Base-by-base conservation (phyloP, 2,329 filamentous ascomycete genomes). In the Stachybotrys chlorohalonatus region DNA sequence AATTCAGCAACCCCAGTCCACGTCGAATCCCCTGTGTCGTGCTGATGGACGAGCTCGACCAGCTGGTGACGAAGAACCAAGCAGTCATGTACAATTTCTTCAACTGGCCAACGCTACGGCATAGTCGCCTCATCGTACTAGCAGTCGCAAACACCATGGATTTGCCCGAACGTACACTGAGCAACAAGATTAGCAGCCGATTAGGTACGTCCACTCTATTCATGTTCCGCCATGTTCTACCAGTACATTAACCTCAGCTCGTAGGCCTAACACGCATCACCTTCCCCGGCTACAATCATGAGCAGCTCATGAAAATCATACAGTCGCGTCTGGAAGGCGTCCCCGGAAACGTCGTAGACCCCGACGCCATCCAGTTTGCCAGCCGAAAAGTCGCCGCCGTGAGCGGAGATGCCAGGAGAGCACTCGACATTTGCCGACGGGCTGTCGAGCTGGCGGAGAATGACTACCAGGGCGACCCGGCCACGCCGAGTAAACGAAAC, bases 1-100 rank as follows among this genome's bases (percentile, higher is more conserved):
- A 99, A 67, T 99, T 99, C 68, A 93, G 84, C 55, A 86, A 92
- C 56, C 94, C 95, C 0, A 95, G 87, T 56, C 94, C 94, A 30
- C 83, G 94, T 52, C 83, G 94, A 57, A 90, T 95, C 6, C 94
- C 95, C 1, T 97, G 93, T 66, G 94, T 99, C 13, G 94, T 99
- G 2, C 75, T 99, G 52, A 99, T 99, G 94, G 94, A 99, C 65
- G 94, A 99, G 72, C 80, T 99, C 51, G 94, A 99, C 68, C 94
- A 99, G 72, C 82, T 99, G 7, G 95, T 99, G 6, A 99, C 94
- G 11, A 94, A 93, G 66, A 97, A 96, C 65, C 95, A 99, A 70
- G 93, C 90, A n/a, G 94, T 99, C 72, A 99, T 99, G 94, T 99
- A 99, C 75, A 99, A 99, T 71, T 99, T 99, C 71, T 99, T 99